Percentiles rank a stretch among this genome's conserved stretches.
phyloP scores from a whole-genome alignment of 306 rosid species.

The Neltuma alba region DNA sequence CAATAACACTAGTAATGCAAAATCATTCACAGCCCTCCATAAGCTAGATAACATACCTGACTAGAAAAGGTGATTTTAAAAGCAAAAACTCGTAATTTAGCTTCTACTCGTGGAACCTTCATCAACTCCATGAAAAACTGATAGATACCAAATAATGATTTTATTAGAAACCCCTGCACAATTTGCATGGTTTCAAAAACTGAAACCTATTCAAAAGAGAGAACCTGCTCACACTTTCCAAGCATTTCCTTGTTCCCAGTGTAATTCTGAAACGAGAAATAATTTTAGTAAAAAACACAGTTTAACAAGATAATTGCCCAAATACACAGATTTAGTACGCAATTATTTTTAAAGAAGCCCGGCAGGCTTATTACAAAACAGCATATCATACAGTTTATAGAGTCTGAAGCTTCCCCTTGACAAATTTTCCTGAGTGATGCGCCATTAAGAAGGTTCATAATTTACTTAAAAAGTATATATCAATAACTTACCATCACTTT shows the following conservation, averaged over 20 bases:
- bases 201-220: conserved; percentile 35
- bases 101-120: conserved; percentile 97
- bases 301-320: background rate
- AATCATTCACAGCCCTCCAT: conserved; percentile 16
- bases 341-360: background rate
- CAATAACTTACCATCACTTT: background rate
- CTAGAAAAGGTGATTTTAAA: conserved; percentile 85
- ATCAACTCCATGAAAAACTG: conserved; percentile 94
- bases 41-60: conserved; percentile 62
- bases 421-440: background rate
- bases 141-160: conserved; percentile 24
- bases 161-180: conserved; percentile 34
- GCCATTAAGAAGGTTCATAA: conserved; percentile 23
- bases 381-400: background rate
- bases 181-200: conserved; percentile 19
- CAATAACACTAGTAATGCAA: conserved; percentile 31
- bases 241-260: conserved; percentile 87
- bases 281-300: conserved; percentile 28
- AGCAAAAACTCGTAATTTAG: conserved; percentile 96
- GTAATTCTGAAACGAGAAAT: conserved; percentile 62
- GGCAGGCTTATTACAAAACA: conserved; percentile 26
- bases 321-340: background rate
- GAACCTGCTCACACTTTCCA: conserved; percentile 98
- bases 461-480: conserved; percentile 4
- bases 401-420: conserved; percentile 7